Evolutionary conservation across 257 asterid genomes (phyloP), one percentile per base, ranked within the genome.

Genomic region (Perilla frutescens): DNA sequence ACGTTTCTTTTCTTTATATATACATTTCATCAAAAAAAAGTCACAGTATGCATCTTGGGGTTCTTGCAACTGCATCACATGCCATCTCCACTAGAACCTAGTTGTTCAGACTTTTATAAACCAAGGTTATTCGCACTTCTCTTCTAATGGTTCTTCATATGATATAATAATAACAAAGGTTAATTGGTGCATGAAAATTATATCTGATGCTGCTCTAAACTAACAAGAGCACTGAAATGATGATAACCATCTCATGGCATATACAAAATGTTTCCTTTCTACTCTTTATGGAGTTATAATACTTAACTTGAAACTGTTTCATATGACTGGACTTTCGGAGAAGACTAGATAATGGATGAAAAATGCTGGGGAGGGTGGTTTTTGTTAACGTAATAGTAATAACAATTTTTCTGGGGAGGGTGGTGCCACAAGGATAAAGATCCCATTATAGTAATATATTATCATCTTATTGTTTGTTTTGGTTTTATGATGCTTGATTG

Each of bases 21-120:
- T 20, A 20, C 26, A 20, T 20, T 20, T 20, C 26, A 20, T 20
- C 26, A 20, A 20, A 20, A 20, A 20, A 20, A n/a, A n/a, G 98
- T 80, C 99, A 95, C 81, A 92, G 97, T 72, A 95, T 95, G 99
- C 99, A 92, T 81, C 85, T 95, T 45, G 99, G 99, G 68, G 98
- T 95, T 73, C 99, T 95, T 74, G 99, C 99, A 14, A 95, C 99
- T 75, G 99, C 99, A 29, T 87, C 92, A 37, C 99, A 95, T 82
- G 99, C 98, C 77, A 86, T 90, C 77, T 70, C 89, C 51, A 90
- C 98, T 39, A 77, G 94, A 81, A 95, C 99, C 74, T 78, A 80
- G 55, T 95, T 95, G n/a, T 85, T 90, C 97, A 51, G 99, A 90
- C 82, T 95, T 76, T 68, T 95, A 95, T 77, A 95, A 92, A 80